Base-by-base conservation (phyloP, 805 yeast genomes). In the Wickerhamomyces strasburgensis region DNA sequence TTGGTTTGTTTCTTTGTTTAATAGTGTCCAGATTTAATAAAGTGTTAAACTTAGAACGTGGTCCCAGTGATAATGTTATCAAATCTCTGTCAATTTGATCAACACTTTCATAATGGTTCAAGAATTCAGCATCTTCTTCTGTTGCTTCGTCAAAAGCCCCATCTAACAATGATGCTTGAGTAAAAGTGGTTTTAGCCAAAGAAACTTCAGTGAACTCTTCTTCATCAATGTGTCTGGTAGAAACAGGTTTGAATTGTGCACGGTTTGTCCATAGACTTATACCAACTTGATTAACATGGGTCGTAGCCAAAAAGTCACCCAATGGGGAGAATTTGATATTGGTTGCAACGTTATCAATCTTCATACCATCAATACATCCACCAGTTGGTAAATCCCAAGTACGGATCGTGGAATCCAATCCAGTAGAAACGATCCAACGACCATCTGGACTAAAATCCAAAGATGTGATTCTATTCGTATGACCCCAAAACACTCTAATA, bases 361-460 rank as follows among this genome's bases (percentile, higher is more conserved):
- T 64, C 14, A 90, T 79, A 44, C 96, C 97, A 64, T 93, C 98
- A 39, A 93, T 87, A 60, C 98, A 90, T 1, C 89, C 86, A 33
- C 98, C 98, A 2, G 96, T 84, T 29, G 98, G 98, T 42, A 93
- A 72, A 59, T 93, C 98, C 98, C 98, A 93, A 1, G 96, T 87
- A 53, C 98, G 75, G 33, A 93, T 68, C 0, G 98, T 88, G 2
- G 85, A 72, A 57, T 93, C 99, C 42, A 88, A 67, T 1, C 88
- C 73, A 2, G 85, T 79, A 17, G 93, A 78, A 7, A 93, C 79
- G 25, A 93, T 65, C 97, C 98, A 93, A 58, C 97, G 78, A 25
- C 97, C 98, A 58, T 89, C 90, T 5, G 96, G 94, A 4, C 95
- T 80, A 55, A 93, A 90, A 57, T 86, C 97, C 57, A 90, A 60